Evolutionary conservation across 495 filamentous ascomycete genomes (phyloP).

Genomic region (Penicillium cosmopolitanum): DNA sequence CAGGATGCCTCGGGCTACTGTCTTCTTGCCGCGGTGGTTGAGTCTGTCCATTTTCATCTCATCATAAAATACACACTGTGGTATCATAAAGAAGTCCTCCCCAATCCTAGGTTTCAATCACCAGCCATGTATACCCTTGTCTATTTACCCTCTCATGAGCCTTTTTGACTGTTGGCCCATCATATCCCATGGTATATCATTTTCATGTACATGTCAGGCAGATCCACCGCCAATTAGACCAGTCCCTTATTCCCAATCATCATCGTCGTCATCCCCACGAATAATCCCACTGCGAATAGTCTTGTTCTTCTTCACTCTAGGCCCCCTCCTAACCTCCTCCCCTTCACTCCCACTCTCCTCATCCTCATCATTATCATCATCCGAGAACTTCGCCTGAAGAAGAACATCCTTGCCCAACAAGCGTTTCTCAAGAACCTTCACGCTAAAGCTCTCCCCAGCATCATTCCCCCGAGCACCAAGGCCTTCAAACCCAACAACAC

Average conservation of each 20-base stretch:
- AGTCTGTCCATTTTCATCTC: no score
- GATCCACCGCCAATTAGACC: background rate
- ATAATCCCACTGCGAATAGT: conserved; percentile 52
- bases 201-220: background rate
- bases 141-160: background rate
- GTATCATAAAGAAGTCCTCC: no score
- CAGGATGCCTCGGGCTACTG: no score
- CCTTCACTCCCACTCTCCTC: conserved; percentile 39
- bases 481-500: conserved; percentile 77
- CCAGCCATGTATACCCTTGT: background rate
- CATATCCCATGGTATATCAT: background rate
- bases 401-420: conserved; percentile 63
- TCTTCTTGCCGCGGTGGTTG: no score
- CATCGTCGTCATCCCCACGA: conserved; percentile 55
- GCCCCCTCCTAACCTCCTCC: conserved; percentile 28
- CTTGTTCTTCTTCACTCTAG: conserved; percentile 43
- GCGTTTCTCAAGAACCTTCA: conserved; percentile 64
- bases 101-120: no score
- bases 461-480: conserved; percentile 59
- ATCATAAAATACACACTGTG: no score
- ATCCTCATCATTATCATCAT: conserved; percentile 42
- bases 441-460: conserved; percentile 63
- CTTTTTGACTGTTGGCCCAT: background rate
- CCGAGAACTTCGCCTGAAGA: conserved; percentile 54
- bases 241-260: conserved; percentile 65